Percentiles rank a stretch among this genome's conserved stretches.
phyloP scores from a whole-genome alignment of 2,329 filamentous ascomycete genomes.

The Fusarium domesticum region DNA sequence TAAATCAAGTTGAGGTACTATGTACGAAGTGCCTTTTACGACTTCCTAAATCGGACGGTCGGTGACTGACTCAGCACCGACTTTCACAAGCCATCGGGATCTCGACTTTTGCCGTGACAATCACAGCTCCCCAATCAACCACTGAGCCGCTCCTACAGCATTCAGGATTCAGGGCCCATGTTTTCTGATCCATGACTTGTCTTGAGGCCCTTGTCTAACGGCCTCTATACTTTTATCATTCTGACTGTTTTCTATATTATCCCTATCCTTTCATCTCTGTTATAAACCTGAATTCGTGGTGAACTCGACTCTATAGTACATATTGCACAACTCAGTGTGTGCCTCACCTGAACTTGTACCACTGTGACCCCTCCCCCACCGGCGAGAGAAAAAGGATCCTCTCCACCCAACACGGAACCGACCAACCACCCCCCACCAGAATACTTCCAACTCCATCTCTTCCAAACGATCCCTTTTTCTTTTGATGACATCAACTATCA shows the following conservation, averaged over 20 bases:
- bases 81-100: slow-evolving; percentile 27
- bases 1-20: too few species aligned
- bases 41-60: slow-evolving; percentile 4
- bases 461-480: neutral
- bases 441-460: neutral
- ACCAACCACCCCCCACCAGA: neutral
- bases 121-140: slow-evolving; percentile 14
- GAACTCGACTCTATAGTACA: too few species aligned
- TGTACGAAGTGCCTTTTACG: too few species aligned
- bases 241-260: too few species aligned
- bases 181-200: slow-evolving; percentile 13
- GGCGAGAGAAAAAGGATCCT: neutral
- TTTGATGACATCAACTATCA: neutral
- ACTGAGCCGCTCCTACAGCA: slow-evolving; percentile 16
- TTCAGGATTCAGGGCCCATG: too few species aligned
- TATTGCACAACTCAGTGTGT: too few species aligned
- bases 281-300: too few species aligned
- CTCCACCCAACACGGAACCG: neutral
- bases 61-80: slow-evolving; percentile 15
- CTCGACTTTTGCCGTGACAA: slow-evolving; percentile 17
- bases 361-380: too few species aligned
- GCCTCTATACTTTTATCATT: too few species aligned
- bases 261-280: too few species aligned
- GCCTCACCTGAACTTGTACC: too few species aligned
- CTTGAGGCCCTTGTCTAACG: slow-evolving; percentile 4